phyloP scores from a whole-genome alignment of 2,329 filamentous ascomycete genomes.

The Cercospora zeina region DNA sequence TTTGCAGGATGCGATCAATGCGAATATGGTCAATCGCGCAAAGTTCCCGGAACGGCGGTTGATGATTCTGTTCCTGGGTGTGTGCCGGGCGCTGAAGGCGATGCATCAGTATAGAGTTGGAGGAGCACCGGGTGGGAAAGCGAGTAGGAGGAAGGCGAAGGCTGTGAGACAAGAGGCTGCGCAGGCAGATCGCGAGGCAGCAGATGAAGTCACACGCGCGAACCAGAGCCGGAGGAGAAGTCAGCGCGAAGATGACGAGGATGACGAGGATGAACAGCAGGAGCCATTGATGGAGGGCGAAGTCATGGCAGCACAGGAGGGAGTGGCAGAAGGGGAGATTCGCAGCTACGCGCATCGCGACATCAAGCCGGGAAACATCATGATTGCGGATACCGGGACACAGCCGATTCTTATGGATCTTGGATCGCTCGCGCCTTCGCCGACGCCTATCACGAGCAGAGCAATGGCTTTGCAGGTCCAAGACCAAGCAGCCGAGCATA shows the following conservation, averaged over 20 bases:
- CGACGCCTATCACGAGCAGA: constrained; percentile 83
- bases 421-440: constrained; percentile 83
- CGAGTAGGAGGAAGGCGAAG: constrained; percentile 56
- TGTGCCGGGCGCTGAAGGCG: constrained; percentile 79
- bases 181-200: constrained; percentile 52
- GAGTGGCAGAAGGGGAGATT: constrained; percentile 66
- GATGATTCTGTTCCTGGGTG: constrained; percentile 87
- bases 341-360: constrained; percentile 91
- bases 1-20: constrained; percentile 97
- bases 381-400: constrained; percentile 90
- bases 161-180: constrained; percentile 58
- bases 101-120: constrained; percentile 87
- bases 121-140: constrained; percentile 54
- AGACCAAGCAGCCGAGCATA: constrained; percentile 92
- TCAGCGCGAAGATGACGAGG: constrained; percentile 48
- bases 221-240: constrained; percentile 47
- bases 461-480: constrained; percentile 89
- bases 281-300: constrained; percentile 77
- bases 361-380: constrained; percentile 98
- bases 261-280: constrained; percentile 66
- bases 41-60: constrained; percentile 83
- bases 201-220: constrained; percentile 50
- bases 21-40: constrained; percentile 93
- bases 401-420: constrained; percentile 96
- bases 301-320: constrained; percentile 65